These are phyloP conservation scores for Fusarium redolens DNA, from an alignment of 2,329 filamentous ascomycete species.

Conservation along the genomic window DNA sequence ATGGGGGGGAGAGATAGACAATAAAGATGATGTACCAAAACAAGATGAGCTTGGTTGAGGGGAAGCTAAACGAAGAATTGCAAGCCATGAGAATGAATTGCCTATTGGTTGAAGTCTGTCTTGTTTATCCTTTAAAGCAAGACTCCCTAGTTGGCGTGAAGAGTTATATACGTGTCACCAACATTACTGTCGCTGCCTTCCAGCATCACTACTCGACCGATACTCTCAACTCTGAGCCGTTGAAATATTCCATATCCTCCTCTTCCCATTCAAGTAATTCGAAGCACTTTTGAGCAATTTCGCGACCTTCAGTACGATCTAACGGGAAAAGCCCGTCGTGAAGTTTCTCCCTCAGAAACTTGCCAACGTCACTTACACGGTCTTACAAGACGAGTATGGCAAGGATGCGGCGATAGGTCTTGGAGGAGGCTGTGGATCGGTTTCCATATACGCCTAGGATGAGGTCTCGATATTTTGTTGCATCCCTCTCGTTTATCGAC, in stretches of 20 bases:
- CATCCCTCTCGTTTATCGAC: not conserved
- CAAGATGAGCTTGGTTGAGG: not conserved
- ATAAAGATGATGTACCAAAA: slow-evolving; percentile 8
- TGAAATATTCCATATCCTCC: not conserved
- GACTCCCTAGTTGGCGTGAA: too few relatives aligned
- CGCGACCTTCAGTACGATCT: not conserved
- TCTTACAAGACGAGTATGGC: not conserved
- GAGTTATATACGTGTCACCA: too few relatives aligned
- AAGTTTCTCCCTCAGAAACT: not conserved
- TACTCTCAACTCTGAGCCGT: not conserved
- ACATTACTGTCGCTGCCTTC: too few relatives aligned
- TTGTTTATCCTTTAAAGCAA: not conserved
- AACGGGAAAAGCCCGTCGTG: not conserved
- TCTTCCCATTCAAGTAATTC: not conserved
- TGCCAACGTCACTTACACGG: not conserved
- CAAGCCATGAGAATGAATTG: not conserved
- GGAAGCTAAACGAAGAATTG: too few relatives aligned
- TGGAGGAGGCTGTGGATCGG: not conserved
- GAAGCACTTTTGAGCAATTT: not conserved
- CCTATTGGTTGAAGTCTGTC: not conserved
- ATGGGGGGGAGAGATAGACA: not conserved
- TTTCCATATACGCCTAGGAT: not conserved
- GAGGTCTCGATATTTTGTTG: not conserved
- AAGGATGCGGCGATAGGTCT: not conserved
- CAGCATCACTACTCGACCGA: not conserved